phyloP scores from a whole-genome alignment of 352 stramenopile genomes.

The Globisporangium radiosum region DNA sequence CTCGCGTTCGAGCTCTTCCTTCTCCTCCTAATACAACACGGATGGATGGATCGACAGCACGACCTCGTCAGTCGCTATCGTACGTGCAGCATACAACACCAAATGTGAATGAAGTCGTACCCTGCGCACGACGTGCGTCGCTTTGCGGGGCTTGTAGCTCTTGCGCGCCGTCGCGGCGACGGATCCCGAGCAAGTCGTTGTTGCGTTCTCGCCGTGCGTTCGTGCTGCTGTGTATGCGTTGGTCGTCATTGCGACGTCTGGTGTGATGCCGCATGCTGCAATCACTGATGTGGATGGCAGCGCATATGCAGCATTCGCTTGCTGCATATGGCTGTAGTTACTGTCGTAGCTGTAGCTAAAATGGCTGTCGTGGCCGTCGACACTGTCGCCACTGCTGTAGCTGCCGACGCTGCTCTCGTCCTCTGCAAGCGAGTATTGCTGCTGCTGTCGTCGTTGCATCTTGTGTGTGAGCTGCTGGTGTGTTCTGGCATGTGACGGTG shows the following conservation, averaged over 20 bases:
- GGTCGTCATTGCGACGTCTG: too few relatives aligned
- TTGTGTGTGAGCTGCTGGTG: too few relatives aligned
- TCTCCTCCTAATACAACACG: constrained; percentile 17
- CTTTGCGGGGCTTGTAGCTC: constrained; percentile 6
- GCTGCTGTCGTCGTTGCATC: too few relatives aligned
- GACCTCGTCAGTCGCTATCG: too few relatives aligned
- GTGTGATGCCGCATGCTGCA: too few relatives aligned
- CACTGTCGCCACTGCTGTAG: constrained; percentile 1
- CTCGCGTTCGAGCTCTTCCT: constrained; percentile 23
- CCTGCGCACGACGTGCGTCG: constrained; percentile 9
- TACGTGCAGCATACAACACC: too few relatives aligned
- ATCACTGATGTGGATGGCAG: too few relatives aligned
- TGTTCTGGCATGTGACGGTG: too few relatives aligned
- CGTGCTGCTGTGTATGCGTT: too few relatives aligned
- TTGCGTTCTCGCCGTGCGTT: too few relatives aligned
- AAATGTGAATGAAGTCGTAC: neutral
- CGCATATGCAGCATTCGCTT: neutral
- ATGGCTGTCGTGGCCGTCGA: neutral
- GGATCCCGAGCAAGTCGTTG: neutral
- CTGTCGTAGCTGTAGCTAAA: neutral
- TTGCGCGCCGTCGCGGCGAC: neutral
- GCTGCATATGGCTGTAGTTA: too few relatives aligned
- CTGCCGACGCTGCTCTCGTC: neutral
- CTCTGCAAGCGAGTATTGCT: neutral
- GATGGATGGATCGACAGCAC: neutral